Evolutionary conservation across 225 moss, liverwort and hornwort genomes (phyloP).

Genomic region (Bryum argenteum): DNA sequence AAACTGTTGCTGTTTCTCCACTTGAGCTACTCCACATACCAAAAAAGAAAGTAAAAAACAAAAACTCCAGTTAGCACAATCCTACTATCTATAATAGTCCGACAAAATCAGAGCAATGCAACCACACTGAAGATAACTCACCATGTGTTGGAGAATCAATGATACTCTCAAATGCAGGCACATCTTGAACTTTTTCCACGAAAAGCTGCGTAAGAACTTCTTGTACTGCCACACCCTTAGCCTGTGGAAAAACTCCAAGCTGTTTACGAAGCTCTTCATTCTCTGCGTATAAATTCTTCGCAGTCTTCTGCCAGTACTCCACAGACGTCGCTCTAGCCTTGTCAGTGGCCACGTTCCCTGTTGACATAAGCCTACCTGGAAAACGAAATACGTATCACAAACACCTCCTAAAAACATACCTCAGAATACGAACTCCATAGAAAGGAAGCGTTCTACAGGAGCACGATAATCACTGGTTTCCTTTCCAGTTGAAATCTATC

Average conservation of each 20-base stretch:
- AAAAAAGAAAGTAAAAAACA: too few relatives aligned
- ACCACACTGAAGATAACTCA: neutral
- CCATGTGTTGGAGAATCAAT: constrained; percentile 23
- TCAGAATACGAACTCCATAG: constrained; percentile 3
- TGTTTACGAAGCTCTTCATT: constrained; percentile 55
- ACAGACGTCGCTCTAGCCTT: constrained; percentile 30
- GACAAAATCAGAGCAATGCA: too few relatives aligned
- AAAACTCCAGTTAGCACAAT: constrained; percentile 10
- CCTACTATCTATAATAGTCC: too few relatives aligned
- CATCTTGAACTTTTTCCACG: constrained; percentile 38
- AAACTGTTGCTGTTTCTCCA: constrained; percentile 30
- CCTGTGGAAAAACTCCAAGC: constrained; percentile 23
- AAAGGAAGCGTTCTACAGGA: too few relatives aligned
- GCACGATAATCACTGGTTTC: too few relatives aligned
- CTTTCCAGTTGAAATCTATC: too few relatives aligned
- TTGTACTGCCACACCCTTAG: constrained; percentile 39
- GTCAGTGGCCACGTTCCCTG: constrained; percentile 31
- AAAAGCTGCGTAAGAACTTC: constrained; percentile 37
- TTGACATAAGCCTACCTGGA: constrained; percentile 29
- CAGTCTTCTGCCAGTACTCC: constrained; percentile 52
- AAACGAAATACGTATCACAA: constrained; percentile 15
- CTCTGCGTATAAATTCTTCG: constrained; percentile 37
- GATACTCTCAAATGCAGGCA: constrained; percentile 27
- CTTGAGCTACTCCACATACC: constrained; percentile 10
- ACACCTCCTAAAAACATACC: neutral